Evolutionary conservation across 352 stramenopile genomes (phyloP).

Genomic region (Globisporangium okanoganense): DNA sequence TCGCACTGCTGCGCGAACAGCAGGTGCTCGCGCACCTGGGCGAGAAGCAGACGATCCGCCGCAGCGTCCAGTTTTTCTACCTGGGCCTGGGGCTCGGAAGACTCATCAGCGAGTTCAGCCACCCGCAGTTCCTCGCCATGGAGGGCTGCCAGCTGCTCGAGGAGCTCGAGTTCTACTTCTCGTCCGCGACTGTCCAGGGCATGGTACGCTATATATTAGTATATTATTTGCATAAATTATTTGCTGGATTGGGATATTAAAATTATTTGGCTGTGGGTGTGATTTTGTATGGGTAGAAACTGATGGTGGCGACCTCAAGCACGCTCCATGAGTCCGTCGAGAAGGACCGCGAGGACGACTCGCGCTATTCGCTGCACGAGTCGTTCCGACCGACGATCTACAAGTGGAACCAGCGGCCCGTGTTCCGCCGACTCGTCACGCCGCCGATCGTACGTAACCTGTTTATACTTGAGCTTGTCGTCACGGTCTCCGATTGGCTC

Average conservation of each 20-base stretch:
- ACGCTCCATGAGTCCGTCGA: conserved; percentile 54
- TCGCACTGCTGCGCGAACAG: conserved; percentile 63
- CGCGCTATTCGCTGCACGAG: conserved; percentile 41
- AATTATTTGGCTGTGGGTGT: not conserved
- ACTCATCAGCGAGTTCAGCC: conserved; percentile 49
- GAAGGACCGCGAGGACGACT: conserved; percentile 26
- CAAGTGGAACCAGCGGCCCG: conserved; percentile 83
- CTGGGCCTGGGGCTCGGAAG: conserved; percentile 64
- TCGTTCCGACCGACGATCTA: conserved; percentile 62
- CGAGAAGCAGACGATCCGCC: conserved; percentile 50
- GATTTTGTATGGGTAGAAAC: conserved; percentile 42
- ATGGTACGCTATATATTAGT: conserved; percentile 42
- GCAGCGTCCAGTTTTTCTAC: conserved; percentile 79
- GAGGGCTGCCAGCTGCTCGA: conserved; percentile 81
- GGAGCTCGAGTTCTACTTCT: conserved; percentile 84
- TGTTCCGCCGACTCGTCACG: conserved; percentile 68
- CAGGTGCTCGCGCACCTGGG: conserved; percentile 61
- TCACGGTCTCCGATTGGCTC: not conserved
- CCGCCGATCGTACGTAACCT: conserved; percentile 55
- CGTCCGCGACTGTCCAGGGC: conserved; percentile 65
- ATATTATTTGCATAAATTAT: too few species aligned
- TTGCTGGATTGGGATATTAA: not conserved
- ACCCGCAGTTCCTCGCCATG: conserved; percentile 58
- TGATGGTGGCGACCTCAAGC: conserved; percentile 76
- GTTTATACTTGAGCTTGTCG: not conserved